Evolutionary conservation across 2,329 filamentous ascomycete species (phyloP).

Genomic region (Cladosporium sp.): DNA sequence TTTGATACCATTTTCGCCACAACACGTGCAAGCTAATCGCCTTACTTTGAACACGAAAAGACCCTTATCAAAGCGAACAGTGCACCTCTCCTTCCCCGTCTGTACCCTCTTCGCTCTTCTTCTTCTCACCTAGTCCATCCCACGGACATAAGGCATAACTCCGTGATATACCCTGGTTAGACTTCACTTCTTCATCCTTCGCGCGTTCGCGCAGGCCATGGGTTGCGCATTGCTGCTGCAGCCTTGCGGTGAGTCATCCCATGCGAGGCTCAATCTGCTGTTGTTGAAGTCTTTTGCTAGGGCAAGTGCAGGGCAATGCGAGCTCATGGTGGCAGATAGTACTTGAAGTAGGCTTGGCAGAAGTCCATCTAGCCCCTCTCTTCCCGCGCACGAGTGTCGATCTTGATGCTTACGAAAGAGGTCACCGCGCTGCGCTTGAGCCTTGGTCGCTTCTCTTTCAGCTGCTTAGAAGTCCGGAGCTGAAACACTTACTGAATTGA

Average conservation of each 20-base stretch:
- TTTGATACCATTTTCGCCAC: too few species aligned
- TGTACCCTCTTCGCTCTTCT: too few species aligned
- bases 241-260: conserved; percentile 11
- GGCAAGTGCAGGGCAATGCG: not conserved
- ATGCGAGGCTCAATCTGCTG: not conserved
- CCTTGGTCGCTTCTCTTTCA: not conserved
- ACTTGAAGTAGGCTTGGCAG: not conserved
- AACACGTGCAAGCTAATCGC: not conserved
- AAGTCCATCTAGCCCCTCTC: conserved; percentile 14
- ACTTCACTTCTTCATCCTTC: conserved; percentile 12
- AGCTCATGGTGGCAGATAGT: not conserved
- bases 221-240: conserved; percentile 9
- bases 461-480: not conserved
- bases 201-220: not conserved
- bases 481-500: not conserved
- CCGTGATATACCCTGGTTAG: not conserved
- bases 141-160: not conserved
- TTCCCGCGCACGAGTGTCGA: conserved; percentile 3
- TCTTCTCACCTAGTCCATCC: too few species aligned
- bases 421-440: conserved; percentile 10
- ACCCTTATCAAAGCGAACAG: not conserved
- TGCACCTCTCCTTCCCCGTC: too few species aligned
- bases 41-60: not conserved
- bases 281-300: not conserved
- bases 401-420: conserved; percentile 19